Conservation (phyloP, 2,329 filamentous ascomycete genomes). For the Achaetomium macrosporum region DNA sequence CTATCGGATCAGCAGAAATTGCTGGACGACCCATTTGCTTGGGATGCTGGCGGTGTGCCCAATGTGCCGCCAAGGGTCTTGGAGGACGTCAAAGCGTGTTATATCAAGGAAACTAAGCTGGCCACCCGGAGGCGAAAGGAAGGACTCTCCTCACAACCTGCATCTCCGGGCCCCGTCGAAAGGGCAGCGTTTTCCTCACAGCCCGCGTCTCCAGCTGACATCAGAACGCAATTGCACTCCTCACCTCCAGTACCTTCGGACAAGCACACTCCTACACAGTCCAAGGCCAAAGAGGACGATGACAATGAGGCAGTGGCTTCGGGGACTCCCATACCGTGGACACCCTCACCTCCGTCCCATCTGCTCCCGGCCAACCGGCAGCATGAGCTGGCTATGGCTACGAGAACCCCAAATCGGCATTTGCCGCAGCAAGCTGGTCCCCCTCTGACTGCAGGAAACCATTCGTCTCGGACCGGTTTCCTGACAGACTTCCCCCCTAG, state of each 20-base stretch:
- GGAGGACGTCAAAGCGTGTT: slow-evolving; percentile 26
- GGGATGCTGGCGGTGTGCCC: slow-evolving; percentile 28
- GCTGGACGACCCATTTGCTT: slow-evolving; percentile 33
- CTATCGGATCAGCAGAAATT: slow-evolving; percentile 36
- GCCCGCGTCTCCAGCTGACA: background rate
- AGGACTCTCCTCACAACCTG: background rate
- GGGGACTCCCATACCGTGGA: background rate
- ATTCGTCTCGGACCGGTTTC: background rate
- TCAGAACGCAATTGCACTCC: background rate
- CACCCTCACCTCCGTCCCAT: slow-evolving; percentile 6
- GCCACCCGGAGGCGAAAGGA: background rate
- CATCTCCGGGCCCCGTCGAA: background rate
- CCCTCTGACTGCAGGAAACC: background rate
- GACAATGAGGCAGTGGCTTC: background rate
- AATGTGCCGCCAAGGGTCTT: slow-evolving; percentile 35
- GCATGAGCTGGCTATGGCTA: background rate
- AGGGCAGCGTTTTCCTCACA: background rate
- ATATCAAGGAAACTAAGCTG: background rate
- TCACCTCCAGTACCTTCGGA: background rate
- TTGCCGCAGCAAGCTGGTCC: background rate
- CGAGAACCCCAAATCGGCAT: background rate
- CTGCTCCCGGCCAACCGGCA: background rate
- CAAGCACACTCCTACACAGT: background rate
- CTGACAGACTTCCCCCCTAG: slow-evolving; percentile 12
- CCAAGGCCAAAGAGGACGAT: background rate